Conservation (phyloP, 352 stramenopile species). For the Phytophthora agathidicida region DNA sequence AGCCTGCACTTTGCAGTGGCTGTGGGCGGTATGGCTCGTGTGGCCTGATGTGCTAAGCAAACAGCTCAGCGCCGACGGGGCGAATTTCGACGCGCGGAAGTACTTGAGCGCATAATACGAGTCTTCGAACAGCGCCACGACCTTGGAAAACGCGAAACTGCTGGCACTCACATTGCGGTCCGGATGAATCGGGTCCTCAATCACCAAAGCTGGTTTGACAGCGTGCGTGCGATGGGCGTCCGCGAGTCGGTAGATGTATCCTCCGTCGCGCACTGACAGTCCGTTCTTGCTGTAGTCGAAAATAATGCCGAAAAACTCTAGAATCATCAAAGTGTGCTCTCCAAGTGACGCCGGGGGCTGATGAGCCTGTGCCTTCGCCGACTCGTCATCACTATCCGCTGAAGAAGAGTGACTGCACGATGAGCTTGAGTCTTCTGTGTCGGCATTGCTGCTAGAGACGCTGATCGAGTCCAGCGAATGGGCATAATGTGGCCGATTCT, state of each 20-base stretch:
- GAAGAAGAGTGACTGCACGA: conserved; percentile 54
- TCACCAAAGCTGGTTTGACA: conserved; percentile 76
- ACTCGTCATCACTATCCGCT: conserved; percentile 65
- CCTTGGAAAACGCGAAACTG: conserved; percentile 86
- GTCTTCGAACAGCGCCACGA: conserved; percentile 86
- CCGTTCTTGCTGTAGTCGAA: conserved; percentile 89
- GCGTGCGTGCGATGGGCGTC: conserved; percentile 54
- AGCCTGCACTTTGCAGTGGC: conserved; percentile 23
- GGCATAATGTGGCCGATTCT: conserved; percentile 4
- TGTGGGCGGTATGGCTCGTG: conserved; percentile 41
- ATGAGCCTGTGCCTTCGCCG: conserved; percentile 12
- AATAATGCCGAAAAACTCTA: conserved; percentile 88
- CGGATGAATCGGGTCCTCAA: conserved; percentile 90
- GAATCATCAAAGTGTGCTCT: conserved; percentile 74
- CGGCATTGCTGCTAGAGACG: conserved; percentile 78
- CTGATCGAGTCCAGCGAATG: conserved; percentile 59
- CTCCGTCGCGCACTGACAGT: conserved; percentile 81
- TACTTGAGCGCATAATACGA: conserved; percentile 88
- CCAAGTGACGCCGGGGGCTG: conserved; percentile 54
- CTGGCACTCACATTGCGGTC: conserved; percentile 88
- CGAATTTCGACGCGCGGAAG: conserved; percentile 77
- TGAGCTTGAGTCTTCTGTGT: conserved; percentile 80
- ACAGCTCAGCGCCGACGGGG: conserved; percentile 79
- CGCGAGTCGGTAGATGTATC: conserved; percentile 85
- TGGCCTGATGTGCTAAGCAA: conserved; percentile 74